Base-by-base conservation (phyloP, 306 rosid species). In the Rosa rugosa region DNA sequence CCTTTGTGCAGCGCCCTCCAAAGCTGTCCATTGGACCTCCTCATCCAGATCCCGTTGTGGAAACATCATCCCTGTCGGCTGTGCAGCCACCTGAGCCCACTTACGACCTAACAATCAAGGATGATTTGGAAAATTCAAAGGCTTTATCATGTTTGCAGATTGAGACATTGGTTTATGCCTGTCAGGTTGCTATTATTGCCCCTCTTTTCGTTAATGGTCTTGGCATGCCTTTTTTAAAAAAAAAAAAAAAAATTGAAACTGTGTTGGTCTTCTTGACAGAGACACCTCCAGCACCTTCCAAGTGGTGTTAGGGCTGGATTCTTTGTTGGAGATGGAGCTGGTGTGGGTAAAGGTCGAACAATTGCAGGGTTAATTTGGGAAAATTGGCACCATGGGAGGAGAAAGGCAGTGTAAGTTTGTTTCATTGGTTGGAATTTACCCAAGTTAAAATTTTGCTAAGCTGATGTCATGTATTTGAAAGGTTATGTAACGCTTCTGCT, bases 31-130 rank as follows among this genome's bases (percentile, higher is more conserved):
- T 95, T 71, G 98, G 99, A 77, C 90, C 96, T 57, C 90, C 87
- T 42, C 99, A 95, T 82, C 98, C 99, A 49, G 99, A 95, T 83
- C 98, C 98, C 23, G 88, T 95, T 76, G 98, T 93, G 85, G 99
- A 95, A 89, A 95, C 98, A 69, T 95, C 99, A 34, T 93, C 99
- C 57, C 85, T 95, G 90, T 81, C 99, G 75, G 99, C 98, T 13
- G 97, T 95, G 85, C 99, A 95, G 89, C 99, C 99, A 57, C 99
- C 99, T 16, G 99, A 95, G 85, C 99, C 99, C 27, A 91, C 96
- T 54, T 95, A 95, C 70, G 85, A 91, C 80, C 92, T 92, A 44
- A 88, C 81, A 83, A 83, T 88, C 83, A 90, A 82, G 84, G 97
- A 89, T 67, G 87, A 84, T 49, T 81, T 95, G 80, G 97, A 93